A percentile compares a stretch with the other conserved stretches of the same genome.
Evolutionary conservation across 2,329 filamentous ascomycete genomes (phyloP).

Genomic region (Stachybotrys elegans): DNA sequence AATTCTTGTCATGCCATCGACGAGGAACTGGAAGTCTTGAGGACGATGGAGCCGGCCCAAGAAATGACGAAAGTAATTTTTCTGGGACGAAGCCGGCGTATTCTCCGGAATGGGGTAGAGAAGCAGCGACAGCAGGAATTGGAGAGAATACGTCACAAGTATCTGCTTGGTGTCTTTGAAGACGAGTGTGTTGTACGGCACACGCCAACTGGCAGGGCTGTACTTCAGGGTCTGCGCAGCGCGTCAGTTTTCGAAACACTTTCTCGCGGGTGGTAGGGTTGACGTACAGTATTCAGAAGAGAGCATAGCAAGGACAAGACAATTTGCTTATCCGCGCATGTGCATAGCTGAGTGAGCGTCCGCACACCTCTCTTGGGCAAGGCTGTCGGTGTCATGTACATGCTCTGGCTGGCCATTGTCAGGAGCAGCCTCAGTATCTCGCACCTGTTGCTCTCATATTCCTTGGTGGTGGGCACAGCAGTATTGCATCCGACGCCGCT

Average conservation of each 20-base stretch:
- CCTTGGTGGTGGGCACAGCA: constrained; percentile 79
- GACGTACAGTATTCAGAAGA: constrained; percentile 78
- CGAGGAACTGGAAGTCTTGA: constrained; percentile 96
- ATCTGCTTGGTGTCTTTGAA: constrained; percentile 89
- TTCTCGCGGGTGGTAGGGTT: not conserved
- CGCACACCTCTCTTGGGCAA: constrained; percentile 79
- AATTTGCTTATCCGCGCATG: constrained; percentile 83
- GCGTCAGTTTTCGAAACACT: constrained; percentile 11
- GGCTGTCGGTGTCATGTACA: constrained; percentile 80
- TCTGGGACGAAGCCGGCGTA: constrained; percentile 57
- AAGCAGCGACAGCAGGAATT: constrained; percentile 79
- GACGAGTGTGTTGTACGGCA: constrained; percentile 88
- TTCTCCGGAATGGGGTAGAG: constrained; percentile 85
- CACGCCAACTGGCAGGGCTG: constrained; percentile 88
- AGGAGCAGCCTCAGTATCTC: constrained; percentile 84
- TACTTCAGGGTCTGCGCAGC: constrained; percentile 75
- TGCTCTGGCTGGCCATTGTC: constrained; percentile 81
- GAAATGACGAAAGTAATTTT: constrained; percentile 93
- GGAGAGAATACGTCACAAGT: constrained; percentile 85
- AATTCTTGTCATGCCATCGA: constrained; percentile 89
- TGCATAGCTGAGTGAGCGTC: constrained; percentile 83
- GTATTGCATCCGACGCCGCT: constrained; percentile 95
- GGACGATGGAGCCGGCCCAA: constrained; percentile 84
- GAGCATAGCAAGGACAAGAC: constrained; percentile 90
- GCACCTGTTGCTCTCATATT: constrained; percentile 87